A percentile compares a stretch with the other conserved stretches of the same genome.
Evolutionary conservation across 1,284 basidiomycete genomes (phyloP).

Genomic region (Cutaneotrichosporon arboriforme): DNA sequence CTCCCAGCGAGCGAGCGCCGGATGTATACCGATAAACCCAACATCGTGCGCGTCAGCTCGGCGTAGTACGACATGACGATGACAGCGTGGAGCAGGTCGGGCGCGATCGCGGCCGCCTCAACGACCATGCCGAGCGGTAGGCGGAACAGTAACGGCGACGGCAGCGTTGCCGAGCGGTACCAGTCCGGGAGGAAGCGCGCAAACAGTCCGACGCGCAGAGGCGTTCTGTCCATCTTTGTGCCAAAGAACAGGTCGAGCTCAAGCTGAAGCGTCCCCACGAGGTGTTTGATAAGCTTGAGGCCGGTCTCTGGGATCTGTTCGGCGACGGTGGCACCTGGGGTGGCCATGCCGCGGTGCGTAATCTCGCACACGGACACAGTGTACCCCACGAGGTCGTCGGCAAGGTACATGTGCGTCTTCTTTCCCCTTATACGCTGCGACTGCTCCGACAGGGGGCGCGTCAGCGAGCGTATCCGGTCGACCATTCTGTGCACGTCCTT

Average conservation of each 20-base stretch:
- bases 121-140: conserved; percentile 82
- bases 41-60: conserved; percentile 72
- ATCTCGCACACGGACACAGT: conserved; percentile 78
- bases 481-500: conserved; percentile 37
- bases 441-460: conserved; percentile 43
- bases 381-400: conserved; percentile 84
- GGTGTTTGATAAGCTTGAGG: conserved; percentile 66
- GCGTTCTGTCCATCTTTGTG: conserved; percentile 56
- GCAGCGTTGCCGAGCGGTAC: conserved; percentile 69
- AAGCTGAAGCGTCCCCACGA: conserved; percentile 59
- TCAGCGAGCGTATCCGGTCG: conserved; percentile 36
- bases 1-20: conserved; percentile 33
- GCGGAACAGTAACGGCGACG: conserved; percentile 70
- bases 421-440: conserved; percentile 40
- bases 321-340: conserved; percentile 52
- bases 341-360: conserved; percentile 63
- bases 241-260: conserved; percentile 46
- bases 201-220: conserved; percentile 73
- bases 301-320: conserved; percentile 74
- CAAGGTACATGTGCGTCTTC: conserved; percentile 62
- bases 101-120: conserved; percentile 79
- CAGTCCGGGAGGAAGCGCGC: conserved; percentile 82
- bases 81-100: conserved; percentile 78
- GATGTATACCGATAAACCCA: conserved; percentile 59
- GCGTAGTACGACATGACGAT: conserved; percentile 82